A percentile compares a stretch with the other conserved stretches of the same genome.
These are phyloP conservation scores for Plectosphaerella cucumerina DNA, from an alignment of 2,329 filamentous ascomycete genomes.

Conservation along the genomic window DNA sequence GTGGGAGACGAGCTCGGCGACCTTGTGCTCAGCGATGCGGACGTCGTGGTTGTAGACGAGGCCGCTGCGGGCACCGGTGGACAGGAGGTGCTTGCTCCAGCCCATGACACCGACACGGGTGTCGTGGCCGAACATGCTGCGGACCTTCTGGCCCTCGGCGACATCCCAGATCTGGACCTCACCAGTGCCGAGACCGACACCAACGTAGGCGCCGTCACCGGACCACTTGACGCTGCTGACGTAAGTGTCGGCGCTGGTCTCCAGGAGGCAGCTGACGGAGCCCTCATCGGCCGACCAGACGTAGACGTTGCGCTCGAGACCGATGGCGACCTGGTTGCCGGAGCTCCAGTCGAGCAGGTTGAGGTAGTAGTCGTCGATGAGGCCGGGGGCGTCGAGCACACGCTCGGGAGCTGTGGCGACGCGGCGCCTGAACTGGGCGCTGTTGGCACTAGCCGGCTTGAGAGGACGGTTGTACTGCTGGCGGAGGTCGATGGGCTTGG, in stretches of 20 bases:
- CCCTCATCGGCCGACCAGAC: conserved; percentile 97
- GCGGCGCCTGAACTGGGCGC: conserved; percentile 84
- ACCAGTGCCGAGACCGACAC: conserved; percentile 88
- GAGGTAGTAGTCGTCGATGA: conserved; percentile 98
- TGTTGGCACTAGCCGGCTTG: conserved; percentile 67
- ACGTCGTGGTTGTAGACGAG: conserved; percentile 99
- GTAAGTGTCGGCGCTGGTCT: conserved; percentile 87
- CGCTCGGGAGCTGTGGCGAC: conserved; percentile 94
- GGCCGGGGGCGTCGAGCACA: conserved; percentile 89
- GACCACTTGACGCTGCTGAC: conserved; percentile 99
- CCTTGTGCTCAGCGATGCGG: conserved; percentile 95
- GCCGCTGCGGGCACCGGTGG: conserved; percentile 89
- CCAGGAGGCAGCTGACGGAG: conserved; percentile 80
- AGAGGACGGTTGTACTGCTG: conserved; percentile 97
- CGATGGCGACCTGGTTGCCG: conserved; percentile 95
- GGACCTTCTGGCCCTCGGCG: conserved; percentile 88
- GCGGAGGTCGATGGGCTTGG: conserved; percentile 94
- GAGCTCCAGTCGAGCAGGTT: conserved; percentile 99
- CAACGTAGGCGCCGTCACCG: conserved; percentile 91
- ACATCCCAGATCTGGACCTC: conserved; percentile 99
- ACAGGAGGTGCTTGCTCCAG: conserved; percentile 98
- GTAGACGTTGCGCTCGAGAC: conserved; percentile 93
- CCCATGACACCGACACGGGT: conserved; percentile 96
- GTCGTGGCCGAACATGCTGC: conserved; percentile 98
- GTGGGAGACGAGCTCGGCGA: conserved; percentile 93